Base-by-base conservation (phyloP, 805 yeast genomes). In the Candida piceae region DNA sequence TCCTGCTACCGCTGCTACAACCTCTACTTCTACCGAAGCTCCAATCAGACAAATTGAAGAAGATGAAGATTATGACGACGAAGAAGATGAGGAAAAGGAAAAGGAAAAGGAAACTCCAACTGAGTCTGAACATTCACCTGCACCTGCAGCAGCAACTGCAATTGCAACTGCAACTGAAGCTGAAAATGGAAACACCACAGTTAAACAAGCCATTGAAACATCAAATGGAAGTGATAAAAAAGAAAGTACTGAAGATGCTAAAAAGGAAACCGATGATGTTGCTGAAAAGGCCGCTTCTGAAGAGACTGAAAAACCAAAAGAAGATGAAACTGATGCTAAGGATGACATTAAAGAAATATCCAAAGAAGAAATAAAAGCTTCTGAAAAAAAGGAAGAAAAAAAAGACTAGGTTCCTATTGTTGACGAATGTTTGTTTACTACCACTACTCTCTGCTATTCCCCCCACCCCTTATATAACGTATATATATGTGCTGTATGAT, bases 61-160 rank as follows among this genome's bases (percentile, higher is more conserved):
- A 42, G 66, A 62, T 42, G 66, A 62, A 31, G 55, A 62, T 39
- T 62, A 62, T 35, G 66, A 62, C 38, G 66, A 59, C 17, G 62
- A 50, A 16, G 50, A 48, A 10, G 44, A 38, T 9, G 45, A 37
- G 11, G 39, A 31, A 16, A 44, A 35, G 26, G 27, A 32, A 13
- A 19, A 17, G 7, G 32, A 36, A 19, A n/a, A 4, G 23, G 18
- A 31, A 33, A 38, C 17, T 16, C 15, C 31, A 13, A 34, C 29
- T 16, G 33, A 25, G 16, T 23, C 17, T 13, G 23, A 21, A 21
- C 23, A 21, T 21, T 7, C 7, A 21, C 23, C 7, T 21, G 23
- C 7, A 21, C 23, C 9, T 21, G 23, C 22, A 7, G 22, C 6
- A 20, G 9, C 6, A 9, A 20, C 22, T 20, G 22, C 6, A 20